These are phyloP conservation scores for Olyra latifolia DNA, from an alignment of 176 grass and related monocot species.

Conservation along the genomic window DNA sequence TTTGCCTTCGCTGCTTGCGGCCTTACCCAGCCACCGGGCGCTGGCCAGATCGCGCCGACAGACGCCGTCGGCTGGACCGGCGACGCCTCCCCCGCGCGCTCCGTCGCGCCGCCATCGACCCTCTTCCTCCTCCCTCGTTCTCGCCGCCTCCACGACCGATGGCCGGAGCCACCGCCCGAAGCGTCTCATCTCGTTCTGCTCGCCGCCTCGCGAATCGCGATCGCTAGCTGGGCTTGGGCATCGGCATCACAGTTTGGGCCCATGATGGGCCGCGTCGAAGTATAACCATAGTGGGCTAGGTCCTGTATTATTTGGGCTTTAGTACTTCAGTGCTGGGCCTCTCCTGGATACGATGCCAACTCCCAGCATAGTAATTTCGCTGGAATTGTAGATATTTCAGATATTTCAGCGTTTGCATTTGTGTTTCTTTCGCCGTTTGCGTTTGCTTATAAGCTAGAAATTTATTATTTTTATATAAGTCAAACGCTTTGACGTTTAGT, in stretches of 20 bases:
- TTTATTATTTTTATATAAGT: too few relatives aligned
- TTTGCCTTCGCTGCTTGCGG: neutral
- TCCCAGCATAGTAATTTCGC: too few relatives aligned
- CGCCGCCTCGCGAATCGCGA: neutral
- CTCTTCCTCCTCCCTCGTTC: too few relatives aligned
- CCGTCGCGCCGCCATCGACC: neutral
- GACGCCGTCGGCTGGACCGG: neutral
- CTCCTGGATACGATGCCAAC: neutral
- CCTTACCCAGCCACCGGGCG: neutral
- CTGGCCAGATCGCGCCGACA: neutral
- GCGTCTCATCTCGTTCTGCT: neutral
- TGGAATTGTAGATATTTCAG: too few relatives aligned
- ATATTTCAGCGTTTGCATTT: too few relatives aligned
- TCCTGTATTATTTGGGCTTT: neutral
- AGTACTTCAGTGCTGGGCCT: neutral
- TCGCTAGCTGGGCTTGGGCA: neutral
- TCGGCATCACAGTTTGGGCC: neutral
- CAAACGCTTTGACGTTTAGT: too few relatives aligned
- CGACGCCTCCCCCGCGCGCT: neutral
- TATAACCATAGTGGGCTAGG: neutral
- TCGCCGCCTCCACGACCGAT: neutral
- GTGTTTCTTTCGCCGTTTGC: too few relatives aligned
- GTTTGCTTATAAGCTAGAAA: too few relatives aligned
- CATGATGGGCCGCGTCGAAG: neutral
- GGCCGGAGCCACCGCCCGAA: neutral